Base-by-base conservation (phyloP, 2,329 filamentous ascomycete genomes). In the Venturia pyrina region DNA sequence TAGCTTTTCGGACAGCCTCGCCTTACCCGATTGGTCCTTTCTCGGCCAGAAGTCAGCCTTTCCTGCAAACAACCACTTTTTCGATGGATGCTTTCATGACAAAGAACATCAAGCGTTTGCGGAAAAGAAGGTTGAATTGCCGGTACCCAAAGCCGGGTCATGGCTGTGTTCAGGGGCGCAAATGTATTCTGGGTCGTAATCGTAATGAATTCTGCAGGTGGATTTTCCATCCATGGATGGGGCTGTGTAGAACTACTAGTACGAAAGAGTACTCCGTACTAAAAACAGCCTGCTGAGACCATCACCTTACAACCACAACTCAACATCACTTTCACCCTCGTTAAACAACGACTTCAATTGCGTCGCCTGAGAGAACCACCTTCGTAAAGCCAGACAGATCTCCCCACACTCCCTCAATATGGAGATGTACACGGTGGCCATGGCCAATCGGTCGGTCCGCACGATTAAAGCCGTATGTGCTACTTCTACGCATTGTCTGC, bases 361-460 rank as follows among this genome's bases (percentile, higher is more conserved):
- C 53, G 3, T 11, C 19, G 15, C 28, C 32, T 10, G 17, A 59
- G 15, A 37, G 32, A 59, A 28, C 10, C 13, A 24, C 8, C 24
- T 28, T 28, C 48, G 15, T 53, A 28, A 8, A 15, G 5, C 10
- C 21, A 59, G 32, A 59, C n/a, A n/a, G 37, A 34, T 37, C 13
- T 4, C 15, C 2, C 32, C 28, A 59, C 5, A 53, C 3, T 7
- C 28, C 13, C 5, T 21, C 28, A 66, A 68, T 24, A 66, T 66
- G 66, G 79, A 81, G 72, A 75, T 78, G 68, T 78, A 82, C 74
- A 78, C 74, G 68, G 78, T 80, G 67, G 85, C 85, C 59, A 84
- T 86, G 83, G 86, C 88, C 78, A 95, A 93, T 81, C 86, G 91
- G 79, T 93, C 91, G 74, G 86, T 96, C 74, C 88, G 91, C 70